Base-by-base conservation (phyloP, 192 early-diverging fungal genomes). In the Linnemannia hyalina region DNA sequence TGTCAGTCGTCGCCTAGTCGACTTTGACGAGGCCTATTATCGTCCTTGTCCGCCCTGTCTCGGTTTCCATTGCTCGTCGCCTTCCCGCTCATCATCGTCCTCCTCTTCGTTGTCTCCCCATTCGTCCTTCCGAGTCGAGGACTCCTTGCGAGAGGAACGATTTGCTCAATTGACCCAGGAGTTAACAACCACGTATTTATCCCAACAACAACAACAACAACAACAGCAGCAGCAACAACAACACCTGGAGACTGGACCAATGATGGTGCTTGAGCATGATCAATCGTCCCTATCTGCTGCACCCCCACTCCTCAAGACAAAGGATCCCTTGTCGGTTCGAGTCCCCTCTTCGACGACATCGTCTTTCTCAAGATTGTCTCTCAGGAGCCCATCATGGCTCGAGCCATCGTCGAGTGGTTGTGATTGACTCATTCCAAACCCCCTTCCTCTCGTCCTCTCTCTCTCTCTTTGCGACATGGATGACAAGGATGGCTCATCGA, bases 141-240 rank as follows among this genome's bases (percentile, higher is more conserved):
- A 77, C 18, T 63, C 60, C 42, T 65, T 77, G 11, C 40, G 65
- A 36, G 76, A 69, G 22, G 63, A 77, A 15, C 75, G 75, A 68
- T 76, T 76, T 76, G 75, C 47, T 29, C 60, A 69, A 57, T 68
- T 77, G 65, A 77, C 42, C 10, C 76, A 77, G 32, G 76, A 77
- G 63, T 63, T 69, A 11, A 65, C 63, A 44, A 3, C 76, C 26
- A 32, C 57, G 23, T 26, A 68, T 22, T 4, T 69, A 13, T n/a
- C 49, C 29, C 63, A 77, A 77, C 76, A 77, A 44, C 41, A 68
- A 44, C 60, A 68, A 49, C 76, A 77, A 44, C 41, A 68, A 63
- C 60, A 68, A 49, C 76, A 77, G 32, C 41, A 68, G 44, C 60
- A 68, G 36, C 76, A 77, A 44, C 41, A 68, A 63, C 60, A 68